These are phyloP conservation scores for Paraphaeosphaeria minitans DNA, from an alignment of 2,329 filamentous ascomycete species.

Conservation along the genomic window DNA sequence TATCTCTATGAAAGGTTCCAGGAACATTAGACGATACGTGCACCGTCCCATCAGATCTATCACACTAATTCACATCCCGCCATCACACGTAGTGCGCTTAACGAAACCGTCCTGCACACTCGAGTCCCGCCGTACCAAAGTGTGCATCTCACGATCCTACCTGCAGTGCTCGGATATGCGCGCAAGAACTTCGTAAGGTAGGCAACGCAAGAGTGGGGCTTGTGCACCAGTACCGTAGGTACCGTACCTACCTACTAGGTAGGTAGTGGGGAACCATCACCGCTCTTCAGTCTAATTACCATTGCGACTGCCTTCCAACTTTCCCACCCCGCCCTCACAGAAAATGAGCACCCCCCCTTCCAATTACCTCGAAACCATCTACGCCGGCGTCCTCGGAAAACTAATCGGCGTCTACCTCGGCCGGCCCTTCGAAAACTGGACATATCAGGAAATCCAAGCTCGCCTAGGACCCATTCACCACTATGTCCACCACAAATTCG, in stretches of 20 bases:
- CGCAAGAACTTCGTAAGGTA: not conserved
- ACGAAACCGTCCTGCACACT: too few species aligned
- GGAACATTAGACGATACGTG: too few species aligned
- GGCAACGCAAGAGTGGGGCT: not conserved
- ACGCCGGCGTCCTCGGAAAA: conserved; percentile 49
- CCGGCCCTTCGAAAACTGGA: conserved; percentile 48
- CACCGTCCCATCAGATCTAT: too few species aligned
- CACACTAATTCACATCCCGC: too few species aligned
- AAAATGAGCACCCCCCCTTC: not conserved
- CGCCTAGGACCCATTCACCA: conserved; percentile 34
- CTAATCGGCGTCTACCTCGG: conserved; percentile 48
- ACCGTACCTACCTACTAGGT: too few species aligned
- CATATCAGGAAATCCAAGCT: conserved; percentile 39
- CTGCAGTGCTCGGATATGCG: not conserved
- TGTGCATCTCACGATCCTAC: not conserved
- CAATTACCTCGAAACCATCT: conserved; percentile 44
- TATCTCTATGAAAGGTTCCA: too few species aligned
- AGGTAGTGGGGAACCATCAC: not conserved
- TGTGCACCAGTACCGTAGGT: too few species aligned
- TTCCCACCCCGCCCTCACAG: not conserved
- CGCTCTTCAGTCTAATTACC: not conserved
- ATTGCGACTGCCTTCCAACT: not conserved
- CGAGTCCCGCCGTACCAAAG: not conserved
- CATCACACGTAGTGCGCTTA: too few species aligned
- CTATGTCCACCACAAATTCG: conserved; percentile 12